A percentile compares a stretch with the other conserved stretches of the same genome.
phyloP scores from a whole-genome alignment of 1,284 basidiomycete genomes.

The Apiotrichum gracile region DNA sequence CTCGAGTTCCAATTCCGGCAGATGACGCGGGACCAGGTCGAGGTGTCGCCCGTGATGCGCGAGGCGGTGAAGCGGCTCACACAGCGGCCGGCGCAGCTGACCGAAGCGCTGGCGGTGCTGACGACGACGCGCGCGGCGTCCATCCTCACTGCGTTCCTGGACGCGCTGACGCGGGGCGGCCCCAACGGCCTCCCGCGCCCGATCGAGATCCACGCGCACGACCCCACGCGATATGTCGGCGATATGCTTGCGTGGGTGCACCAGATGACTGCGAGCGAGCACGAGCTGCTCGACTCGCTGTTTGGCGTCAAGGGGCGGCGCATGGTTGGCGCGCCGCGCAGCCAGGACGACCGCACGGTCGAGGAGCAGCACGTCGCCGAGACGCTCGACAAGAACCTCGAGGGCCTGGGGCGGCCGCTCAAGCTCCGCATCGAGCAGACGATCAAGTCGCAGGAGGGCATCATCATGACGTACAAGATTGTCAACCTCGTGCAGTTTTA shows the following conservation, averaged over 20 bases:
- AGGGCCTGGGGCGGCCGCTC: conserved; percentile 77
- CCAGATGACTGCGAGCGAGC: conserved; percentile 88
- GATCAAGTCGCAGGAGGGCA: conserved; percentile 83
- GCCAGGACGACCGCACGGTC: conserved; percentile 43
- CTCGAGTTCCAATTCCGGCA: conserved; percentile 78
- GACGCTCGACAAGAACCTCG: conserved; percentile 74
- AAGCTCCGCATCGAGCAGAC: conserved; percentile 87
- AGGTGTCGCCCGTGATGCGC: conserved; percentile 65
- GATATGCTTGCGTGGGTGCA: conserved; percentile 99
- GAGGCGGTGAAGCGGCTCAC: conserved; percentile 68
- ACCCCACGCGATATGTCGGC: conserved; percentile 90
- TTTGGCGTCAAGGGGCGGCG: conserved; percentile 69
- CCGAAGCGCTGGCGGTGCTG: conserved; percentile 71
- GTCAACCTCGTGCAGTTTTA: conserved; percentile 95
- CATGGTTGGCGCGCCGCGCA: conserved; percentile 57
- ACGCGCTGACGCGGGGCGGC: conserved; percentile 82
- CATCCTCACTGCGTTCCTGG: conserved; percentile 71
- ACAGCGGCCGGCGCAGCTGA: conserved; percentile 68
- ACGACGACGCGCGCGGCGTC: conserved; percentile 75
- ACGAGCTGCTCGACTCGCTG: conserved; percentile 80
- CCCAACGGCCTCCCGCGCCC: conserved; percentile 82
- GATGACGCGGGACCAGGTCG: conserved; percentile 71
- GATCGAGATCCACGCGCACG: conserved; percentile 95
- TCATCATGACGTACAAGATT: conserved; percentile 83
- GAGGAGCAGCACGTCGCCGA: conserved; percentile 75